Conservation (phyloP, 805 yeast species). For the Komagataella mondaviorum region DNA sequence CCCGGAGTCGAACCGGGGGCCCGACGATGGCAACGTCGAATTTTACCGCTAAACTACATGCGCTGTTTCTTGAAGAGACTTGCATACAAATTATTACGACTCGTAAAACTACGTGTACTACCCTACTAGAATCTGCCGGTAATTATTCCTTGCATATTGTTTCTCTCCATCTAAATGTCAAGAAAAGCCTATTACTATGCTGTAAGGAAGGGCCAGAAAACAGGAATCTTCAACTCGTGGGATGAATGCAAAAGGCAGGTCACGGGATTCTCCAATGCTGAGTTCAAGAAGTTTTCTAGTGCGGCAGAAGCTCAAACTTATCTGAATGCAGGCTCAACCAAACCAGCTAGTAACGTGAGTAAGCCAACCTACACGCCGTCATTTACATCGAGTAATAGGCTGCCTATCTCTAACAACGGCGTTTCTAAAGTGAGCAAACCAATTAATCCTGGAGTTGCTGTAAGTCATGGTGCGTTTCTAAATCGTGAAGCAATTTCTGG, state of each 20-base stretch:
- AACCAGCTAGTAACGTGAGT: not conserved
- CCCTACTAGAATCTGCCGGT: not conserved
- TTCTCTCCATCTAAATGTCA: not conserved
- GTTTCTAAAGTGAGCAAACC: not conserved
- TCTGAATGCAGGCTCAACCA: constrained; percentile 8
- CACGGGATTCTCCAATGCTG: constrained; percentile 40
- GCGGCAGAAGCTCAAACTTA: constrained; percentile 34
- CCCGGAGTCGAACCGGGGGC: constrained; percentile 5
- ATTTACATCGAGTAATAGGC: not conserved
- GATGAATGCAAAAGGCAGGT: constrained; percentile 36
- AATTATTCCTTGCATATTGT: not conserved
- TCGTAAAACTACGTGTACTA: not conserved
- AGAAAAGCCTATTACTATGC: constrained; percentile 29
- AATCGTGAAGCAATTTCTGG: not conserved
- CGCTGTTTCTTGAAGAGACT: not conserved
- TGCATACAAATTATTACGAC: not conserved
- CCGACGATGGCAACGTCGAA: constrained; percentile 1
- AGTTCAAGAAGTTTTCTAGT: constrained; percentile 40
- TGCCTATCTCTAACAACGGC: not conserved
- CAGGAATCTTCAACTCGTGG: constrained; percentile 57
- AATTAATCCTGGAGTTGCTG: not conserved
- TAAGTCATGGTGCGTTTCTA: not conserved
- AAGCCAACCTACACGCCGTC: not conserved
- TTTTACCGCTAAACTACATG: constrained; percentile 1
- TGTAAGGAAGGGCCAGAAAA: constrained; percentile 34